These are phyloP conservation scores for Astragalus membranaceus DNA, from an alignment of 306 rosid genomes.

Conservation along the genomic window DNA sequence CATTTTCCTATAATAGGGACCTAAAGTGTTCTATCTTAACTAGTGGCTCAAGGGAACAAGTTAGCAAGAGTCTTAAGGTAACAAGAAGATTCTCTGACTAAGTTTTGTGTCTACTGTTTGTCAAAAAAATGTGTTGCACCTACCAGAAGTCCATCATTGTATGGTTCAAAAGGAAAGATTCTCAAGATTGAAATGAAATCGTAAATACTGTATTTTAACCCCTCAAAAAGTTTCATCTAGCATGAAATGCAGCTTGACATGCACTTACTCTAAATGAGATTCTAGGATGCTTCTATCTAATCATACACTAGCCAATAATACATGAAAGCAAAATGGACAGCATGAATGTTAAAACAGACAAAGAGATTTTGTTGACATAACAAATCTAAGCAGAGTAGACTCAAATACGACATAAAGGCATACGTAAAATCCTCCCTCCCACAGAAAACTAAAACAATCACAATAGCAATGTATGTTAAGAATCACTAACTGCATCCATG, in stretches of 20 bases:
- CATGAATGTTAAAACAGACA: not conserved
- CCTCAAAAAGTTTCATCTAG: not conserved
- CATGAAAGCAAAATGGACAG: not conserved
- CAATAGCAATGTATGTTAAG: no score
- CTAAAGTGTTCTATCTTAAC: not conserved
- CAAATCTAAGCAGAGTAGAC: no score
- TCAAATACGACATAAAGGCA: no score
- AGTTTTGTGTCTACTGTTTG: no score
- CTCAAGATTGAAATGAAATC: not conserved
- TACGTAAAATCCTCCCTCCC: no score
- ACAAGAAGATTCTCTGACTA: not conserved
- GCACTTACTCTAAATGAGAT: not conserved
- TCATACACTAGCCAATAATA: conserved; percentile 1
- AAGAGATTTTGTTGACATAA: no score
- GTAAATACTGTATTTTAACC: not conserved
- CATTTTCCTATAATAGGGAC: no score
- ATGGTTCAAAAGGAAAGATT: conserved; percentile 1
- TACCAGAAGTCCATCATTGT: not conserved
- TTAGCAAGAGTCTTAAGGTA: not conserved
- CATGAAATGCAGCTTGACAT: not conserved
- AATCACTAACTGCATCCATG: no score
- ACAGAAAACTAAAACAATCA: no score
- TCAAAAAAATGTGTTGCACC: not conserved
- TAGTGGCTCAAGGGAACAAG: not conserved
- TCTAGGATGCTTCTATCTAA: not conserved